Conservation (phyloP, 2,329 filamentous ascomycete genomes). For the Verticillium klebahnii region DNA sequence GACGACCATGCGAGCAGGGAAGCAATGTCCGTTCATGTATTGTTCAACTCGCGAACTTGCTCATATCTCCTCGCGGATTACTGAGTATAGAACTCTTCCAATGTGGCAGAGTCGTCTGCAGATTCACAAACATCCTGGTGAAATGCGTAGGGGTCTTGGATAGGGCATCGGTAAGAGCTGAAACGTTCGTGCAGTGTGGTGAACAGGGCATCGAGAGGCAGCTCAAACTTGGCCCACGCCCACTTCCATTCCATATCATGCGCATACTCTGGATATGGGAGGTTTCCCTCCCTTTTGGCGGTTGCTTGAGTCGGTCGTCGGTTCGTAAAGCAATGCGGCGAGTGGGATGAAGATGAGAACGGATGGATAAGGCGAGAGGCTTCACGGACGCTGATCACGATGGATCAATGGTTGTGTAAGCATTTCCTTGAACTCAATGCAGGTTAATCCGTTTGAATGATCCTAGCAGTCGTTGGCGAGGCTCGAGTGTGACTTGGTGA, state of each 20-base stretch:
- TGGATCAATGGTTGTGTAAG: too few relatives aligned
- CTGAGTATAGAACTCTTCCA: neutral
- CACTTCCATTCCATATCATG: neutral
- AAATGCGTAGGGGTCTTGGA: constrained; percentile 1
- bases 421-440: too few relatives aligned
- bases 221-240: neutral
- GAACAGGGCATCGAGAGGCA: neutral
- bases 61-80: neutral
- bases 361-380: neutral
- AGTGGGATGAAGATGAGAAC: neutral
- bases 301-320: neutral
- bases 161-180: neutral
- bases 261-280: neutral
- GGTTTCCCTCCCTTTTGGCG: neutral
- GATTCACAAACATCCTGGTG: neutral
- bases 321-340: neutral
- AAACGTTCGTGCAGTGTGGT: constrained; percentile 1
- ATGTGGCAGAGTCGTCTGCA: constrained; percentile 1
- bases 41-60: neutral
- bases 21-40: neutral
- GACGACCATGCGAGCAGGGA: neutral
- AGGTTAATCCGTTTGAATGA: neutral
- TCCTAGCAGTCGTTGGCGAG: neutral
- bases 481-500: neutral
- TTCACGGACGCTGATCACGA: too few relatives aligned